These are phyloP conservation scores for Populus trichocarpa DNA, from an alignment of 441 rosid genomes.

Conservation along the genomic window DNA sequence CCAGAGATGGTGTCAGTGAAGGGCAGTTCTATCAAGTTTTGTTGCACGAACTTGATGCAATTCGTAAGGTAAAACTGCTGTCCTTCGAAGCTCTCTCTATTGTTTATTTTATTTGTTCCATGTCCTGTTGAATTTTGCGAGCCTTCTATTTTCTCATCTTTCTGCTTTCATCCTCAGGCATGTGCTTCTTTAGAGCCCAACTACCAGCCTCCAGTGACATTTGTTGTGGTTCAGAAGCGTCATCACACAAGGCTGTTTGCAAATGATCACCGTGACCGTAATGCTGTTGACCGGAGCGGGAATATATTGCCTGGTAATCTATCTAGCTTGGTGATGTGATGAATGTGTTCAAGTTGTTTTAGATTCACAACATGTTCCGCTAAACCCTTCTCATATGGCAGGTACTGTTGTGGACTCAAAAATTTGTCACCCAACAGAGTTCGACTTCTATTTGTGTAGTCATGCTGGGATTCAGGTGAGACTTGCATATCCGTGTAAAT, in stretches of 20 bases:
- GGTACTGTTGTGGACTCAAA: conserved; percentile 96
- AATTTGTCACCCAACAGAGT: conserved; percentile 95
- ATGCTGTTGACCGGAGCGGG: conserved; percentile 80
- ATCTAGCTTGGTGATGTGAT: background rate
- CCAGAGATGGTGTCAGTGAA: conserved; percentile 95
- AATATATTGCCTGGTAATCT: conserved; percentile 79
- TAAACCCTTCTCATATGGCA: conserved; percentile 11
- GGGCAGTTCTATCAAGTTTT: conserved; percentile 92
- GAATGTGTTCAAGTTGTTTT: background rate
- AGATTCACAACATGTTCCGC: background rate
- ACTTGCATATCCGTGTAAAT: background rate
- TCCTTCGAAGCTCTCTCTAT: background rate
- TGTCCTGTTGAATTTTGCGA: background rate
- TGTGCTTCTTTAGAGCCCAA: conserved; percentile 84
- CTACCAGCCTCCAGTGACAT: conserved; percentile 97
- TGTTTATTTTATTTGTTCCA: background rate
- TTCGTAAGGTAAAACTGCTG: conserved; percentile 60
- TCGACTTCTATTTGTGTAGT: conserved; percentile 93
- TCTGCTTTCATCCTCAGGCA: conserved; percentile 44
- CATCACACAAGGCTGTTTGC: conserved; percentile 98
- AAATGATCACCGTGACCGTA: conserved; percentile 61
- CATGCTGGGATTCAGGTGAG: conserved; percentile 98
- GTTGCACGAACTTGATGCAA: conserved; percentile 87
- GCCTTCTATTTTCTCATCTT: background rate
- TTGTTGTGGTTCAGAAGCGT: conserved; percentile 98